Base-by-base conservation (phyloP, 257 asterid genomes). In the Przewalskia tangutica region DNA sequence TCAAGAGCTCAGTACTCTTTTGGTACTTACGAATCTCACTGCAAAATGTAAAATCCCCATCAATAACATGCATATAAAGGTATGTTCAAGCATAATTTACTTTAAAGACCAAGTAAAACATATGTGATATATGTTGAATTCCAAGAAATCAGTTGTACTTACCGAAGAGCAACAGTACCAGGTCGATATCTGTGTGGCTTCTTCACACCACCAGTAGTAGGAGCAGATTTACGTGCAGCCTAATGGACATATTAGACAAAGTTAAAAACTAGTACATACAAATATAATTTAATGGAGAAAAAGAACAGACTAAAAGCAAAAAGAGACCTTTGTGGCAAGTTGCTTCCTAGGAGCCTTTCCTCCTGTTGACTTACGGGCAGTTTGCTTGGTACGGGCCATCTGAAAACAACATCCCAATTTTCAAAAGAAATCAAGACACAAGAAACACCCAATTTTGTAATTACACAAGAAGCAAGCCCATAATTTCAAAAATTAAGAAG, bases 171-270 rank as follows among this genome's bases (percentile, higher is more conserved):
- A 84, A 89, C 94, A 82, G 93, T 88, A 48, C 94, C 93, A 84
- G 94, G 94, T 4, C 91, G 89, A 83, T 91, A 91, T 75, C 92
- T 87, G 76, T 91, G 94, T 23, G 95, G 93, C 86, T 91, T 91
- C 90, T 89, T 91, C 59, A 91, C 95, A 62, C 95, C 93, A 36
- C 92, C 93, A 40, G 95, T 91, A 16, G 93, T 90, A 38, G 95
- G 95, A 68, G 95, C 95, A 80, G 93, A 91, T 87, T 91, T 91
- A 79, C 95, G 95, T 5, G 95, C 95, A 84, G 93, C 93, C 93
- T 91, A 80, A 65, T 12, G 8, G 2, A 20, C 0, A 38, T 27
- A n/a, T 38, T 8, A 14, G 0, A 7, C 38, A 54, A 54, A 8
- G n/a, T 58, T 4, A 53, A 46, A n/a, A 34, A 36, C 55, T 18